Evolutionary conservation across 495 filamentous ascomycete species (phyloP).

Genomic region (Parmelia sp.): DNA sequence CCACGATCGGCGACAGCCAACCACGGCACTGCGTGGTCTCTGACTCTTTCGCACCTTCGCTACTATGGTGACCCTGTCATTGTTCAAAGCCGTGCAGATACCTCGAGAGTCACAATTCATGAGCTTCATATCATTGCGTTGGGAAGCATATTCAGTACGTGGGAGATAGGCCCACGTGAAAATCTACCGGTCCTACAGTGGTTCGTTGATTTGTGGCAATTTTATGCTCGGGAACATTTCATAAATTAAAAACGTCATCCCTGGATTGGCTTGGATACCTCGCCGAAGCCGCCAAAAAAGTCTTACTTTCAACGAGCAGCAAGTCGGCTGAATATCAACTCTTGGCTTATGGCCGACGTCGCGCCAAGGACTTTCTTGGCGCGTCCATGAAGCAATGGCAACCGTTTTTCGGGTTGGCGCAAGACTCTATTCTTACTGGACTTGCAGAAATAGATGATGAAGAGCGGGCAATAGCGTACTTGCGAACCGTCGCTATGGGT

Average conservation of each 20-base stretch:
- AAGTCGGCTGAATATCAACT: conserved; percentile 6
- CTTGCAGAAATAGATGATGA: conserved; percentile 3
- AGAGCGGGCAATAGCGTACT: conserved; percentile 12
- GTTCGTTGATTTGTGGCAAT: conserved; percentile 9
- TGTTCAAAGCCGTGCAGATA: conserved; percentile 7
- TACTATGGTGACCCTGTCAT: conserved; percentile 32
- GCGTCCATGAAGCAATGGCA: not conserved
- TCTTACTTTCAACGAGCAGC: not conserved
- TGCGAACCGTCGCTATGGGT: conserved; percentile 1
- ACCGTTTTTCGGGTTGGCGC: conserved; percentile 12
- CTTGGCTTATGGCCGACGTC: conserved; percentile 6
- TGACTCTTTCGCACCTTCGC: conserved; percentile 31
- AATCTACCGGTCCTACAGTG: not conserved
- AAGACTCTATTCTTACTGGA: conserved; percentile 5
- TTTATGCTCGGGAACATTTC: not conserved
- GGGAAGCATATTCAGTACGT: conserved; percentile 10
- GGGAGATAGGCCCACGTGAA: conserved; percentile 8
- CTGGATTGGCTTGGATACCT: conserved; percentile 10
- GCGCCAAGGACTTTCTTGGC: conserved; percentile 9
- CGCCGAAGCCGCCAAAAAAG: conserved; percentile 13
- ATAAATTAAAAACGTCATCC: not conserved
- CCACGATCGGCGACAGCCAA: not conserved
- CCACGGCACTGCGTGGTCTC: conserved; percentile 25
- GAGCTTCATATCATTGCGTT: conserved; percentile 13
- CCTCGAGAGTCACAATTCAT: conserved; percentile 17